Conservation (phyloP, 129 eudicot genomes). For the Flaveria sonorensis region DNA sequence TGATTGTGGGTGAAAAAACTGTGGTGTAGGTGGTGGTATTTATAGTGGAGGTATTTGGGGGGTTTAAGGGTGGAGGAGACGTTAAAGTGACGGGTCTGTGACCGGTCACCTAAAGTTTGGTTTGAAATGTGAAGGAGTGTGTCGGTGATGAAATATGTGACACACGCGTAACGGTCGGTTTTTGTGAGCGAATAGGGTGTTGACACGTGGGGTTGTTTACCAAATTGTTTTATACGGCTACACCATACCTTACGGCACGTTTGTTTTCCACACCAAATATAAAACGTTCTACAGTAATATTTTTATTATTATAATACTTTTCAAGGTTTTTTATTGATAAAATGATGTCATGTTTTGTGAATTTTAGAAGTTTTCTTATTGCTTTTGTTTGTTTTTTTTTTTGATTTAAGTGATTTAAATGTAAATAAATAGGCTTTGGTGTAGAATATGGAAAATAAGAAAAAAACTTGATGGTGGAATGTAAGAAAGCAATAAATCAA, state of each 20-base stretch:
- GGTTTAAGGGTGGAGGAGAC: neutral
- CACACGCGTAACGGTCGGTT: conserved; percentile 28
- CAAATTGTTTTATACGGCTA: conserved; percentile 17
- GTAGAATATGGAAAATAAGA: no score
- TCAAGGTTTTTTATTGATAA: no score
- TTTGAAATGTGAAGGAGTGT: conserved; percentile 22
- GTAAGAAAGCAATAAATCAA: no score
- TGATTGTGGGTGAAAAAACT: conserved; percentile 9
- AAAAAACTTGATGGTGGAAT: no score
- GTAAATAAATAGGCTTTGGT: no score
- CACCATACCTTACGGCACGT: conserved; percentile 25
- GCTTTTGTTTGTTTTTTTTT: no score
- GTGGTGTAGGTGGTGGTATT: conserved; percentile 7
- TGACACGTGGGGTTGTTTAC: conserved; percentile 27
- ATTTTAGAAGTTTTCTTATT: no score
- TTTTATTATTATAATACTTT: neutral
- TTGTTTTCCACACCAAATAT: neutral
- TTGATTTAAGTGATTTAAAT: no score
- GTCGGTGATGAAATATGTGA: conserved; percentile 19
- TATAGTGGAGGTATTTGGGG: conserved; percentile 11
- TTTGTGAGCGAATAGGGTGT: neutral
- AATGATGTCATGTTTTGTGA: no score
- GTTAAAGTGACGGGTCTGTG: conserved; percentile 25
- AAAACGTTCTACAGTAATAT: neutral
- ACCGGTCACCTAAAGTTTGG: conserved; percentile 16